Conservation (phyloP, 768 basidiomycete genomes). For the Melanogaster broomeanus region DNA sequence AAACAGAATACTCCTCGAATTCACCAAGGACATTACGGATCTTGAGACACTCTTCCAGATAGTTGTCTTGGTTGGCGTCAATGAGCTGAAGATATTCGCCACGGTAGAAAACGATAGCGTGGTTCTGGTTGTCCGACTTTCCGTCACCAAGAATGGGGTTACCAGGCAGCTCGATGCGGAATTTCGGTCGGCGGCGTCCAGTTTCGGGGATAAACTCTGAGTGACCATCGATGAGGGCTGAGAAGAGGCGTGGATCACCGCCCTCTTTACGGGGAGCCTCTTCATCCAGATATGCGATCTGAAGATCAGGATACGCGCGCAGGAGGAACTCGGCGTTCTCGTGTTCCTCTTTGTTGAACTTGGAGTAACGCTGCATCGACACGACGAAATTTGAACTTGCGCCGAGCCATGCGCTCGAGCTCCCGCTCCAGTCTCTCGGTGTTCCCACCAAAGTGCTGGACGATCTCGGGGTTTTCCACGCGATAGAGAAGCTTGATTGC, state of each 20-base stretch:
- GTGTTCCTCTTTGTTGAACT: conserved; percentile 99
- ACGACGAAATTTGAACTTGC: conserved; percentile 99
- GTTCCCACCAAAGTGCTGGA: conserved; percentile 96
- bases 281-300: conserved; percentile 98
- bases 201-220: conserved; percentile 92
- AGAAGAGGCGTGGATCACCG: conserved; percentile 93
- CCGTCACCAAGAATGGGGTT: conserved; percentile 99
- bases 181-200: conserved; percentile 90
- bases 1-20: conserved; percentile 90
- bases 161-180: conserved; percentile 96
- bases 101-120: conserved; percentile 98
- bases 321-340: conserved; percentile 98
- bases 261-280: conserved; percentile 93
- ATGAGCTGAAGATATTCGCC: conserved; percentile 99
- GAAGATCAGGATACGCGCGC: conserved; percentile 96
- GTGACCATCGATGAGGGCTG: conserved; percentile 95
- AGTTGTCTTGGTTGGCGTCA: conserved; percentile 99
- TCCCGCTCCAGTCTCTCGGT: conserved; percentile 96
- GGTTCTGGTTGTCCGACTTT: conserved; percentile 99
- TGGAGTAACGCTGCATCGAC: conserved; percentile 98
- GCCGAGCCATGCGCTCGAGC: conserved; percentile 94
- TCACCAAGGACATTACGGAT: conserved; percentile 98
- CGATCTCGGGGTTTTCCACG: conserved; percentile 99
- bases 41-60: conserved; percentile 99
- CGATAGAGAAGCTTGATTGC: conserved; percentile 99